phyloP scores from a whole-genome alignment of 306 rosid genomes.

The Astragalus membranaceus region DNA sequence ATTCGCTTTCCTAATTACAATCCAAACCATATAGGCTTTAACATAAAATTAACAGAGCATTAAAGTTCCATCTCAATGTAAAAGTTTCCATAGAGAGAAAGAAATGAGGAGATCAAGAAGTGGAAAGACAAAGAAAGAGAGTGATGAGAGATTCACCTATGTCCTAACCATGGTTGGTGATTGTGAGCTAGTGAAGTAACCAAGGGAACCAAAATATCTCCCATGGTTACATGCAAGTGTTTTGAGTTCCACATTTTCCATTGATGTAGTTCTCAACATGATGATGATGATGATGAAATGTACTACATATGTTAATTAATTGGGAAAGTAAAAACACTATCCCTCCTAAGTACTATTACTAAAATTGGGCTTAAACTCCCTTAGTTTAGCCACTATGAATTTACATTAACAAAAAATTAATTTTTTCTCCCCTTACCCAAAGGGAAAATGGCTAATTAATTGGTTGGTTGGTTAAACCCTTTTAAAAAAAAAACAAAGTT shows the following conservation, averaged over 20 bases:
- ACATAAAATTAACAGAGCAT: constrained; percentile 49
- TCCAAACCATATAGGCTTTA: constrained; percentile 57
- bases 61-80: constrained; percentile 48
- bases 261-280: constrained; percentile 62
- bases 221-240: constrained; percentile 79
- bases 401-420: constrained; percentile 27
- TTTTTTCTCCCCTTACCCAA: constrained; percentile 51
- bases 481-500: constrained; percentile 35
- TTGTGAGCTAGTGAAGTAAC: constrained; percentile 68
- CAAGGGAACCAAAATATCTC: constrained; percentile 96
- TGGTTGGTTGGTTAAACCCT: constrained; percentile 43
- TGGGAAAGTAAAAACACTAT: constrained; percentile 32
- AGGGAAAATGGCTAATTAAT: constrained; percentile 36
- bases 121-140: constrained; percentile 3
- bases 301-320: constrained; percentile 38
- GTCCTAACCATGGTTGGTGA: constrained; percentile 98
- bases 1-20: constrained; percentile 55
- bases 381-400: constrained; percentile 64
- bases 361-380: constrained; percentile 66
- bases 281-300: constrained; percentile 39
- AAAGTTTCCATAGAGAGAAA: constrained; percentile 28
- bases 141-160: constrained; percentile 53
- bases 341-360: constrained; percentile 47
- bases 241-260: constrained; percentile 72
- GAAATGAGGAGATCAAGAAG: constrained; percentile 4